A percentile compares a stretch with the other conserved stretches of the same genome.
phyloP scores from a whole-genome alignment of 192 early-diverging fungal species.

The Coemansia sp. region DNA sequence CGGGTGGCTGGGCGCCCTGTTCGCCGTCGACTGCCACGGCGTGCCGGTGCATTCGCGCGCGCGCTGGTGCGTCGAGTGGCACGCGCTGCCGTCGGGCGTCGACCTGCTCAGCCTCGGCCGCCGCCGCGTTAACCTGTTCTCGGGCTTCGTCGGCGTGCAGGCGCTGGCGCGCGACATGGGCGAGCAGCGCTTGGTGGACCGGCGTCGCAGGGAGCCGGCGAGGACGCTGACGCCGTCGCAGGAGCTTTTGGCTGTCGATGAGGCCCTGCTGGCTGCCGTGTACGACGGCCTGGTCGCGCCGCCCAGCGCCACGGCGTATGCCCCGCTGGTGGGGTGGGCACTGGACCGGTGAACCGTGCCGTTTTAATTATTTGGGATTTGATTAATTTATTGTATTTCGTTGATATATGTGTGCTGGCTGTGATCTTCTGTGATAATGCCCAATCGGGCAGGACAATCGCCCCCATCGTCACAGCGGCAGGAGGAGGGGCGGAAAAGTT shows the following conservation, averaged over 20 bases:
- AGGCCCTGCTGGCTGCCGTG: slow-evolving; percentile 4
- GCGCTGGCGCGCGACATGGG: slow-evolving; percentile 7
- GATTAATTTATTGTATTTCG: too few relatives aligned
- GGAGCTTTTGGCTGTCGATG: slow-evolving; percentile 14
- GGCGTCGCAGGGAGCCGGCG: slow-evolving; percentile 20
- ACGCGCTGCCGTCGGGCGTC: slow-evolving; percentile 39
- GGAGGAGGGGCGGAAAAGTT: background rate
- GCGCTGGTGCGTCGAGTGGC: slow-evolving; percentile 36
- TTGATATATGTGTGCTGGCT: too few relatives aligned
- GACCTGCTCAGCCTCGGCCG: slow-evolving; percentile 26
- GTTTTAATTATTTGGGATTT: background rate
- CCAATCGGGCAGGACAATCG: too few relatives aligned
- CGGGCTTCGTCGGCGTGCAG: slow-evolving; percentile 51
- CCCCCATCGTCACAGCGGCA: too few relatives aligned
- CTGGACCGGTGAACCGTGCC: slow-evolving; percentile 15
- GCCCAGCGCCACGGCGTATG: slow-evolving; percentile 16
- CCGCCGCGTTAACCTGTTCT: slow-evolving; percentile 31
- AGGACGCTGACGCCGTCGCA: slow-evolving; percentile 14
- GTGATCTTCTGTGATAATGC: too few relatives aligned
- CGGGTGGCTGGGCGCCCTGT: slow-evolving; percentile 47
- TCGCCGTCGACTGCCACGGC: slow-evolving; percentile 21
- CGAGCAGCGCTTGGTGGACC: slow-evolving; percentile 16
- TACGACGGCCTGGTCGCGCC: slow-evolving; percentile 1
- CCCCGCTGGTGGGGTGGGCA: slow-evolving; percentile 47
- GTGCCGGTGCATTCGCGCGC: slow-evolving; percentile 22